These are phyloP conservation scores for Byssoonygena ceratinophila DNA, from an alignment of 2,329 filamentous ascomycete genomes.

Conservation along the genomic window DNA sequence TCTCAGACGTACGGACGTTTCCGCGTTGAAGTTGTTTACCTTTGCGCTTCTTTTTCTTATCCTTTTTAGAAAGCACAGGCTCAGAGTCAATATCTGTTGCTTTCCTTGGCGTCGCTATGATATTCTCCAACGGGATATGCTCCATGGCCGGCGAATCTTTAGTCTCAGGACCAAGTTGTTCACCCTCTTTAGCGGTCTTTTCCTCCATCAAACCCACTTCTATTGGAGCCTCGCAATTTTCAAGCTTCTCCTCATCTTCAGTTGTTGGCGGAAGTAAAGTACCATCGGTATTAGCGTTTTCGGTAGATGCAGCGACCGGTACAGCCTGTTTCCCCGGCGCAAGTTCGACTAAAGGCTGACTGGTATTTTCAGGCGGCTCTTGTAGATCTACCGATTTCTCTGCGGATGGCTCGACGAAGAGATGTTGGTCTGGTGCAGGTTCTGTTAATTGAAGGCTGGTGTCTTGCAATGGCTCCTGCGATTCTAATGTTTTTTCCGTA, in stretches of 20 bases:
- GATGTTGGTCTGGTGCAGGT: too few species aligned
- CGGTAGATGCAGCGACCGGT: not conserved
- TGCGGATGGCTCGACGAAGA: too few species aligned
- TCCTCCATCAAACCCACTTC: too few species aligned
- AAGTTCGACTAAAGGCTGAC: not conserved
- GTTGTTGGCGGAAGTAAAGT: too few species aligned
- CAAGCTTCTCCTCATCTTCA: too few species aligned
- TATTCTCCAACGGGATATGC: not conserved
- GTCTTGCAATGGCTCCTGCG: too few species aligned
- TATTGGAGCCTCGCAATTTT: too few species aligned
- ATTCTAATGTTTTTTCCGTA: too few species aligned
- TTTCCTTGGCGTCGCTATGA: not conserved
- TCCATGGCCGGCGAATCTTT: not conserved
- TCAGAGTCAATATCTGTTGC: not conserved
- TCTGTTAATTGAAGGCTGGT: too few species aligned
- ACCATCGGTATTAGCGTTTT: not conserved
- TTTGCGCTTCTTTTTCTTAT: conserved; percentile 10
- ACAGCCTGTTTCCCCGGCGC: not conserved
- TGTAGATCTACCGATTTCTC: too few species aligned
- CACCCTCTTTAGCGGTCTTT: not conserved
- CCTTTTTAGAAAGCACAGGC: conserved; percentile 2
- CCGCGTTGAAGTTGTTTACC: not conserved
- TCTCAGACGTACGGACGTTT: not conserved
- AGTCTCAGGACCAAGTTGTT: not conserved
- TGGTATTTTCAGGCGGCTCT: not conserved